Evolutionary conservation across 306 rosid genomes (phyloP).

Genomic region (Alnus glutinosa): DNA sequence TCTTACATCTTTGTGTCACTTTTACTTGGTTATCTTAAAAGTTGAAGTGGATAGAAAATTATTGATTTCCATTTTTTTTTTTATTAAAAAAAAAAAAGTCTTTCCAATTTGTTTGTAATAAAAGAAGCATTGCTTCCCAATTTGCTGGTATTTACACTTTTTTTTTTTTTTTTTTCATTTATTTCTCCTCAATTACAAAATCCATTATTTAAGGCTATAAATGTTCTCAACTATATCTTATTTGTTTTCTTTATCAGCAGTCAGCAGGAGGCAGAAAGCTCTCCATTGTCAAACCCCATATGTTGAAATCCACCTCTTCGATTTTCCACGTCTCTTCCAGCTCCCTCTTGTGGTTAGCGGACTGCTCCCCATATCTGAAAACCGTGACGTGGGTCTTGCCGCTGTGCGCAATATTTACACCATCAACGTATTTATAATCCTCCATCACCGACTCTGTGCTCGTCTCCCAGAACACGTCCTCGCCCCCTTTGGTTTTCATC

Average conservation of each 20-base stretch:
- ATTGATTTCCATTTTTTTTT: too few relatives aligned
- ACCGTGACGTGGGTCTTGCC: constrained; percentile 71
- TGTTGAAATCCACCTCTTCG: constrained; percentile 76
- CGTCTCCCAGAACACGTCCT: constrained; percentile 94
- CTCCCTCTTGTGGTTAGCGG: constrained; percentile 78
- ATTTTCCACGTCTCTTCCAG: constrained; percentile 87
- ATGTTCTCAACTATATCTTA: neutral
- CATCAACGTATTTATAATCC: constrained; percentile 72
- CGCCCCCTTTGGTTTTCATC: constrained; percentile 59
- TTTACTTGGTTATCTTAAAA: too few relatives aligned
- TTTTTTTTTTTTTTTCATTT: neutral
- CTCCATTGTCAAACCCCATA: constrained; percentile 66
- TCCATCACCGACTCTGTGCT: constrained; percentile 77
- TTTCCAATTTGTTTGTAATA: too few relatives aligned
- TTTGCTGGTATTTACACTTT: too few relatives aligned
- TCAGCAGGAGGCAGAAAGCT: constrained; percentile 70
- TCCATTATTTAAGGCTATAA: constrained; percentile 4
- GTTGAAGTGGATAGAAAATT: too few relatives aligned
- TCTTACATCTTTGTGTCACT: too few relatives aligned
- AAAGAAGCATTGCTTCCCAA: too few relatives aligned
- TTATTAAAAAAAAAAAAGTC: too few relatives aligned
- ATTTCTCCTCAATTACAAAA: neutral
- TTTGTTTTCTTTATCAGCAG: constrained; percentile 3
- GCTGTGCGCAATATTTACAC: constrained; percentile 80
- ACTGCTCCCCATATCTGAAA: constrained; percentile 76